Conservation (phyloP, 169 alveolate species). For the Theileria sp. region DNA sequence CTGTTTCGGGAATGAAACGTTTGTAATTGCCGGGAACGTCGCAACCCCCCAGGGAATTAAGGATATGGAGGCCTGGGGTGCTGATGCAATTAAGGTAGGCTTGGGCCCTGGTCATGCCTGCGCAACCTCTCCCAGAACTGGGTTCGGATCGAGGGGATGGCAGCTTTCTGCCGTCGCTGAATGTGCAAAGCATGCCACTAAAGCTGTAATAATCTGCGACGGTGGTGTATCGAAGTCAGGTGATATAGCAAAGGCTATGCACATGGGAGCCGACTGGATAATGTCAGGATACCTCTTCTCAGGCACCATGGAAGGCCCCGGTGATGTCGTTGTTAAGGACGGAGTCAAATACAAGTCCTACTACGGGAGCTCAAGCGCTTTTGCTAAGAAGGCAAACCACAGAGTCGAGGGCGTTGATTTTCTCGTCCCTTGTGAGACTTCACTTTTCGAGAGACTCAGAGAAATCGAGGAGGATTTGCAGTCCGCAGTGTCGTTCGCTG, state of each 20-base stretch:
- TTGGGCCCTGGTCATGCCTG: constrained; percentile 97
- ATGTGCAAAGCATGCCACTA: constrained; percentile 73
- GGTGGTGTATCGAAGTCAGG: constrained; percentile 92
- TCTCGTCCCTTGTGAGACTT: constrained; percentile 38
- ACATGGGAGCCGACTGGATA: constrained; percentile 90
- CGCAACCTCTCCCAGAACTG: constrained; percentile 83
- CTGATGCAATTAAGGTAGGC: constrained; percentile 87
- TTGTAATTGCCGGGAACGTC: constrained; percentile 91
- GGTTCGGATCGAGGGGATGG: constrained; percentile 87
- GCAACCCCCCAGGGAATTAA: constrained; percentile 88
- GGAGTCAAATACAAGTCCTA: constrained; percentile 80
- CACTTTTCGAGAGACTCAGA: constrained; percentile 37
- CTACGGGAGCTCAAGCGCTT: constrained; percentile 85
- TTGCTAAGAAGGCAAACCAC: constrained; percentile 44
- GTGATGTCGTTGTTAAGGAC: constrained; percentile 84
- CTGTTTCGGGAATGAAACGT: constrained; percentile 33
- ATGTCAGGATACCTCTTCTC: constrained; percentile 89
- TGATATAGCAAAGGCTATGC: constrained; percentile 88
- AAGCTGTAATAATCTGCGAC: constrained; percentile 88
- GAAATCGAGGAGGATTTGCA: constrained; percentile 62
- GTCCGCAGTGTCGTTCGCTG: constrained; percentile 61
- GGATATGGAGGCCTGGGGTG: constrained; percentile 83
- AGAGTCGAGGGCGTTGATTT: constrained; percentile 44
- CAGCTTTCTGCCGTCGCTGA: constrained; percentile 88
- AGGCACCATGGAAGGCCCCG: constrained; percentile 92